Evolutionary conservation across 1,284 basidiomycete genomes (phyloP).

Genomic region (Coniferiporia sulphurascens): DNA sequence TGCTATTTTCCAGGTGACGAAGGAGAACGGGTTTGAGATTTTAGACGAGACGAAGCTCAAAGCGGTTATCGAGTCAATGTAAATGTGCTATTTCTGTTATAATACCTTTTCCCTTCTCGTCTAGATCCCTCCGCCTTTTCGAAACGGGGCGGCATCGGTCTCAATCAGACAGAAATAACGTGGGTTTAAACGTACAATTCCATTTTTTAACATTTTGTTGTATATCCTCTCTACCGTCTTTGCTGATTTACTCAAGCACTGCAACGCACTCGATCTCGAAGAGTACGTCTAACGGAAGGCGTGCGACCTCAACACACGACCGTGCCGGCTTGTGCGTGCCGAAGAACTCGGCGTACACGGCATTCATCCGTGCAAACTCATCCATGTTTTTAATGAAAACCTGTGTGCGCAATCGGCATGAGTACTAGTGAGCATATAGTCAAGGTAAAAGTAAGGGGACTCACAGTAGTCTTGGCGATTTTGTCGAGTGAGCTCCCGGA

Average conservation of each 20-base stretch:
- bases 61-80: constrained; percentile 78
- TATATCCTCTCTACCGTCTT: neutral
- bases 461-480: constrained; percentile 81
- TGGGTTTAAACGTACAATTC: neutral
- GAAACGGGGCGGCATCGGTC: too few relatives aligned
- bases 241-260: constrained; percentile 6
- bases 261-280: constrained; percentile 93
- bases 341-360: constrained; percentile 74
- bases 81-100: constrained; percentile 19
- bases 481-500: constrained; percentile 77
- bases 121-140: neutral
- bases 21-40: constrained; percentile 77
- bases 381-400: constrained; percentile 93
- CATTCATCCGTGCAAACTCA: constrained; percentile 85
- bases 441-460: constrained; percentile 23
- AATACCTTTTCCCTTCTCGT: constrained; percentile 4
- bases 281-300: constrained; percentile 73
- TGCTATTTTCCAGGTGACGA: constrained; percentile 55
- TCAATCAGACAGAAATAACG: neutral
- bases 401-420: constrained; percentile 31
- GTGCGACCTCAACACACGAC: constrained; percentile 83
- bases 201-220: neutral
- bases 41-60: constrained; percentile 73
- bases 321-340: constrained; percentile 89
- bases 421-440: neutral